phyloP scores from a whole-genome alignment of 2,329 filamentous ascomycete species.

The Sporothrix luriei region DNA sequence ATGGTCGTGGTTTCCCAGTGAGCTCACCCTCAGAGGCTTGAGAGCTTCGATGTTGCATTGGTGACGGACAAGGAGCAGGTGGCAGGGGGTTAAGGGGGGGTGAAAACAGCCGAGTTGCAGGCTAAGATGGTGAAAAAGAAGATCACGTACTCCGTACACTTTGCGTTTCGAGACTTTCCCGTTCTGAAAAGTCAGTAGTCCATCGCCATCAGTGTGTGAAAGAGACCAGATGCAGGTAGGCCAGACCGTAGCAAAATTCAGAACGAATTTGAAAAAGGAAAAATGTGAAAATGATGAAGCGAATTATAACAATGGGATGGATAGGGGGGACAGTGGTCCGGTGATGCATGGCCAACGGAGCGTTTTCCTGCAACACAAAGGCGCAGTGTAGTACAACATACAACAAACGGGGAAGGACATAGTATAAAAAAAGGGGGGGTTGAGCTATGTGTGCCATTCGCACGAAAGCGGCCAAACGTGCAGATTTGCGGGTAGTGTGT shows the following conservation, averaged over 20 bases:
- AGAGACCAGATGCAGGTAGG: conserved; percentile 13
- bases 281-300: background rate
- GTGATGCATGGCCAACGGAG: conserved; percentile 1
- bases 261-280: conserved; percentile 25
- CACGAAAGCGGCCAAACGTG: conserved; percentile 9
- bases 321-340: background rate
- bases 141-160: conserved; percentile 51
- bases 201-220: conserved; percentile 15
- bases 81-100: conserved; percentile 38
- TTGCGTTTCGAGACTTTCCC: conserved; percentile 48
- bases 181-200: conserved; percentile 28
- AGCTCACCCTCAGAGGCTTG: conserved; percentile 3
- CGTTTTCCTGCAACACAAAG: conserved; percentile 3
- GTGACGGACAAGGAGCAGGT: conserved; percentile 30
- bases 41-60: conserved; percentile 31
- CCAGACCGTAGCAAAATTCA: conserved; percentile 27
- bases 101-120: conserved; percentile 43
- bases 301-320: background rate
- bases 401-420: background rate
- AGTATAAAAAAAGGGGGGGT: background rate
- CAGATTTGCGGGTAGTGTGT: background rate
- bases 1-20: background rate
- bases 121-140: conserved; percentile 41
- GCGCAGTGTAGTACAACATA: conserved; percentile 3
- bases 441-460: background rate